Percentiles rank a stretch among this genome's conserved stretches.
phyloP scores from a whole-genome alignment of 805 yeast species.

The Ogataea minuta region DNA sequence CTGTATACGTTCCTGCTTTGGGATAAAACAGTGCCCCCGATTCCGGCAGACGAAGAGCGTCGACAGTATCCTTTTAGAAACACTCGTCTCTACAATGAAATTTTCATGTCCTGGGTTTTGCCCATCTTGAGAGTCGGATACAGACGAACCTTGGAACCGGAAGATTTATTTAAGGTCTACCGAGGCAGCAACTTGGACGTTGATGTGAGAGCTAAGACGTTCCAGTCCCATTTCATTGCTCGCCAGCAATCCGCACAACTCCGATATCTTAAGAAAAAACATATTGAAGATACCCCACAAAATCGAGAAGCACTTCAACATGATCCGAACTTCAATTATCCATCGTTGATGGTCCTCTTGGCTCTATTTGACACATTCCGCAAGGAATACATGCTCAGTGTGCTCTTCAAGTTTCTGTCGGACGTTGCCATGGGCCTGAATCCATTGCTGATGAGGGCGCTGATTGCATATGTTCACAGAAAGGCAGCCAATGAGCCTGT shows the following conservation, averaged over 20 bases:
- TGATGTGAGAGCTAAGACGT: slow-evolving; percentile 37
- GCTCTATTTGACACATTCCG: slow-evolving; percentile 52
- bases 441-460: slow-evolving; percentile 63
- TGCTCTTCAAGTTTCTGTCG: slow-evolving; percentile 42
- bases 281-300: slow-evolving; percentile 31
- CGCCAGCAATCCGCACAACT: slow-evolving; percentile 33
- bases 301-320: slow-evolving; percentile 38
- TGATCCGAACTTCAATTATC: slow-evolving; percentile 41
- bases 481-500: slow-evolving; percentile 44
- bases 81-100: slow-evolving; percentile 40
- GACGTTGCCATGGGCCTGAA: slow-evolving; percentile 54
- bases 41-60: slow-evolving; percentile 53
- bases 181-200: slow-evolving; percentile 38
- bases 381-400: slow-evolving; percentile 40
- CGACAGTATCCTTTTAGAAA: slow-evolving; percentile 41
- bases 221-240: slow-evolving; percentile 34
- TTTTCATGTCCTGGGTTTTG: slow-evolving; percentile 64
- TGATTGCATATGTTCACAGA: slow-evolving; percentile 62
- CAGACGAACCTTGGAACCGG: slow-evolving; percentile 64
- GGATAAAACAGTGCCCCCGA: slow-evolving; percentile 43
- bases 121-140: slow-evolving; percentile 69
- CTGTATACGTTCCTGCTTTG: slow-evolving; percentile 34
- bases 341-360: slow-evolving; percentile 40
- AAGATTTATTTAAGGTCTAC: slow-evolving; percentile 56
- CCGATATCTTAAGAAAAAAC: slow-evolving; percentile 35